Base-by-base conservation (phyloP, 2,329 filamentous ascomycete species). In the Pseudogymnoascus sp. region DNA sequence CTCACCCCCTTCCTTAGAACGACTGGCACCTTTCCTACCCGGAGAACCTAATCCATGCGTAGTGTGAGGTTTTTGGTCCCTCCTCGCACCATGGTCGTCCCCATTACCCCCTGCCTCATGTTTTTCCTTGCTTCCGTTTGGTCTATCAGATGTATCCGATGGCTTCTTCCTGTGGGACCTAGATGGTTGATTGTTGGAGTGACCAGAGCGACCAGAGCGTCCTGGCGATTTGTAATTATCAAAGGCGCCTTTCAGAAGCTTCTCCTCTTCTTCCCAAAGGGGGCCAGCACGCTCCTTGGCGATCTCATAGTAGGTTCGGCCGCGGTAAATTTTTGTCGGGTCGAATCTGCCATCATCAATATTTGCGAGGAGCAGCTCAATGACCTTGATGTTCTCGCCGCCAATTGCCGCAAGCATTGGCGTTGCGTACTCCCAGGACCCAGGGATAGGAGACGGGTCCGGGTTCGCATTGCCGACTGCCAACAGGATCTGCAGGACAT, bases 381-480 rank as follows among this genome's bases (percentile, higher is more conserved):
- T 85, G 63, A 97, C 91, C 67, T 91, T 89, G 59, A 94, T 82
- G 69, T 96, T 94, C 66, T 87, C 85, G 68, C 93, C 89, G 14
- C 94, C 93, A 67, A 99, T 97, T 1, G 94, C 92, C 63, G 92
- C 92, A 38, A 97, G 83, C 80, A 99, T 95, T 1, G 94, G 94
- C 0, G 93, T 97, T 60, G 92, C 89, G 70, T 90, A 87, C 63
- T 94, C 92, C 42, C 82, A 76, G 28, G 81, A 79, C 63, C 78
- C 78, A 58, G 68, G 67, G 55, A 92, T 75, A 11, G 90, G 84
- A 5, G 82, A 79, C 33, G 91, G 91, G 68, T 94, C 90, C 6
- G 84, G 80, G 69, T 88, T 80, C 16, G 84, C 82, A 62, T 78
- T 75, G 38, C 78, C 75, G 63, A 80, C 76, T 14, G 77, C 80